Base-by-base conservation (phyloP, 176 grass and related monocot genomes). In the Eragrostis curvula region DNA sequence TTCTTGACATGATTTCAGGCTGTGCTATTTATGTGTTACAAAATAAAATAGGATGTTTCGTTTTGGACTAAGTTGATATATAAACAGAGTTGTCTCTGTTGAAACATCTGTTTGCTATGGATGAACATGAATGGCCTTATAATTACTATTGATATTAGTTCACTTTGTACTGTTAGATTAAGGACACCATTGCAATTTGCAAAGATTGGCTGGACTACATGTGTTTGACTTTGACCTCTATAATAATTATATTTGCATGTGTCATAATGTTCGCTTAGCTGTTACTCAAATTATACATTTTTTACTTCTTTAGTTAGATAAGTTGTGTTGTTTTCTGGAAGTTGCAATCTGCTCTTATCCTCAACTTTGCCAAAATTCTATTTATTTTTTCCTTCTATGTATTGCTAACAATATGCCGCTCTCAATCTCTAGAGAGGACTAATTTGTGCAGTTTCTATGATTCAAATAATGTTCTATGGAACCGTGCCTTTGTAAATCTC, bases 341-440 rank as follows among this genome's bases (percentile, higher is more conserved):
- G 43, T 64, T 74, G 61, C 66, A 36, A 79, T 82, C 46, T 49
- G 20, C 32, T 9, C 17, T 77, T 53, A 32, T 65, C 74, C 32
- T 45, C 36, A 67, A 36, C 25, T 77, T 32, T 39, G n/a, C 68
- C 7, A 15, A 87, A 62, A 51, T 60, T 56, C 0, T 70, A 24
- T 76, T 87, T 82, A 36, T 53, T 51, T 75, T 87, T 68, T 41
- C 61, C 15, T 65, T 15, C 2, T 51, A 52, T 43, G 17, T 53
- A 32, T 44, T 58, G 39, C 25, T 57, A 42, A 4, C 27, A 27
- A 15, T 82, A 45, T 63, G 21, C 21, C 51, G 58, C 51, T 15
- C n/a, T 20, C 53, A 49, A 66, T 20, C 21, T 60, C 41, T 85
- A 71, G 58, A 53, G 7, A 65, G 23, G 39, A 39, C 0, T 85